phyloP scores from a whole-genome alignment of 768 basidiomycete genomes.

The Macrolepiota fuliginosa region DNA sequence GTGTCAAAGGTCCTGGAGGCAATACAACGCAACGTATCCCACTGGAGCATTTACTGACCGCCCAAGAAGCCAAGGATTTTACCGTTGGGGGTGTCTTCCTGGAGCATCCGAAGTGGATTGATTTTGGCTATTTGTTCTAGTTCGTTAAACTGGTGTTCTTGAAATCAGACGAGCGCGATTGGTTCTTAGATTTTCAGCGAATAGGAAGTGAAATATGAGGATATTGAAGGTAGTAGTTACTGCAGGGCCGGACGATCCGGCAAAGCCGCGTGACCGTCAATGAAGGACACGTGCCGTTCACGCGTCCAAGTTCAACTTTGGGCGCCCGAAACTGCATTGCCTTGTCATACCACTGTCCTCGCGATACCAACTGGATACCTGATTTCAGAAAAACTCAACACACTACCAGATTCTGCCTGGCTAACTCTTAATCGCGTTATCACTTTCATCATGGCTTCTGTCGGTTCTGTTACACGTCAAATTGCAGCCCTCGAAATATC shows the following conservation, averaged over 20 bases:
- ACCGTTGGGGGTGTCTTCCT: conserved; percentile 51
- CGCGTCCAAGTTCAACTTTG: conserved; percentile 8
- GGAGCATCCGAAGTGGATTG: conserved; percentile 53
- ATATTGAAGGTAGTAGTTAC: background rate
- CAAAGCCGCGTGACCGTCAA: background rate
- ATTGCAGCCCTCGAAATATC: conserved; percentile 69
- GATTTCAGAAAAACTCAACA: background rate
- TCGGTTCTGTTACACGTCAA: conserved; percentile 65
- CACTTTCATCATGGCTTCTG: conserved; percentile 31
- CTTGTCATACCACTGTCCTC: background rate
- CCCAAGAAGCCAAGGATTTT: conserved; percentile 36
- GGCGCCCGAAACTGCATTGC: background rate
- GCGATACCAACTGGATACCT: background rate
- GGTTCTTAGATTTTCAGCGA: background rate
- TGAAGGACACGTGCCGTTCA: background rate
- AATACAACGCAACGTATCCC: conserved; percentile 40
- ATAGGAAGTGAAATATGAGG: background rate
- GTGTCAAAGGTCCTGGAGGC: conserved; percentile 47
- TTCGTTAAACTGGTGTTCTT: too few relatives aligned
- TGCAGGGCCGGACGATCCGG: background rate
- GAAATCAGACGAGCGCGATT: too few relatives aligned
- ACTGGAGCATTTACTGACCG: conserved; percentile 45
- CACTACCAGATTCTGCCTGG: background rate
- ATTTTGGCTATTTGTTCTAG: conserved; percentile 42
- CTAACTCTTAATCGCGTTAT: background rate